A percentile compares a stretch with the other conserved stretches of the same genome.
Conservation (phyloP, 768 basidiomycete genomes). For the Pulveroboletus sp. region DNA sequence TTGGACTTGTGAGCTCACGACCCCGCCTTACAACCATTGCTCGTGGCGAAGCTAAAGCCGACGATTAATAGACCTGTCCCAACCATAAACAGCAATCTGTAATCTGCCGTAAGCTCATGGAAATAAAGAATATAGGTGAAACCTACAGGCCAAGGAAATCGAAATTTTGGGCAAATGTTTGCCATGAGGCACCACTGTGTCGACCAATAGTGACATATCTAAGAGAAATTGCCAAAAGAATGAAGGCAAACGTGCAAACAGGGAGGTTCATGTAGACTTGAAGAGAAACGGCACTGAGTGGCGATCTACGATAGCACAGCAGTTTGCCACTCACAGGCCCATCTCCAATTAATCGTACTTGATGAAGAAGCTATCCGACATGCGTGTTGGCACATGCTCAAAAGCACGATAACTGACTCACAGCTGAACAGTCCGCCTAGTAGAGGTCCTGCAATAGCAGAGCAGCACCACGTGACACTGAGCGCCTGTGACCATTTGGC, state of each 20-base stretch:
- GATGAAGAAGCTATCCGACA: constrained; percentile 29
- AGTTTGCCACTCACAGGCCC: constrained; percentile 62
- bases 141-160: constrained; percentile 79
- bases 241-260: constrained; percentile 55
- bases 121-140: constrained; percentile 11
- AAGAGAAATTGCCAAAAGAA: constrained; percentile 57
- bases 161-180: constrained; percentile 48
- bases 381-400: constrained; percentile 14
- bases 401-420: constrained; percentile 32
- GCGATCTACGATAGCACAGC: constrained; percentile 5
- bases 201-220: constrained; percentile 47
- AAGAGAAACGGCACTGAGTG: constrained; percentile 11
- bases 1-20: constrained; percentile 1
- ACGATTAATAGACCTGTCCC: constrained; percentile 72
- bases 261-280: constrained; percentile 83
- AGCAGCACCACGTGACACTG: constrained; percentile 83
- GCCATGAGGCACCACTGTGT: constrained; percentile 51
- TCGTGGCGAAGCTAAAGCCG: constrained; percentile 73
- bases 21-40: constrained; percentile 56
- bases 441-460: constrained; percentile 77
- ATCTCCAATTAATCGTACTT: constrained; percentile 61
- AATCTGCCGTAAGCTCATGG: constrained; percentile 18
- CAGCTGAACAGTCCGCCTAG: constrained; percentile 81
- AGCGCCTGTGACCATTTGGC: constrained; percentile 84
- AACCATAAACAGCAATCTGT: constrained; percentile 66